These are phyloP conservation scores for Xerocomus nothofagi DNA, from an alignment of 1,284 basidiomycete species.

Conservation along the genomic window DNA sequence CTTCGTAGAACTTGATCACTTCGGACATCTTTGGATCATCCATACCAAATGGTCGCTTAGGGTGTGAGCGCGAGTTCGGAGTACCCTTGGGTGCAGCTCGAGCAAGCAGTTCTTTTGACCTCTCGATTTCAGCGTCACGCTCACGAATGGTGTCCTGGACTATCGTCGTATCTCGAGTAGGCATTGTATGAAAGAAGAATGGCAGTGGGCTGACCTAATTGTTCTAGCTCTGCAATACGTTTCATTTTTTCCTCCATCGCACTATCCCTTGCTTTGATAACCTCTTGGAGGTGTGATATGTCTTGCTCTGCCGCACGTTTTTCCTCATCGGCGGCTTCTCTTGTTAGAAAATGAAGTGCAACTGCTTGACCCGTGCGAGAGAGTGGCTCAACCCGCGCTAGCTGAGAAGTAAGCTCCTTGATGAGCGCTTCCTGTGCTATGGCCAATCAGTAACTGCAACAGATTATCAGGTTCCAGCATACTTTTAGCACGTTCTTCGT, in stretches of 20 bases:
- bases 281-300: slow-evolving; percentile 44
- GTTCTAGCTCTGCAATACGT: slow-evolving; percentile 46
- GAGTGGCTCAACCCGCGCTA: slow-evolving; percentile 54
- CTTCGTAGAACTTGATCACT: slow-evolving; percentile 59
- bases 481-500: slow-evolving; percentile 55
- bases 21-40: slow-evolving; percentile 54
- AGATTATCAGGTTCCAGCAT: slow-evolving; percentile 12
- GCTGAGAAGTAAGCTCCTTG: slow-evolving; percentile 53
- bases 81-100: slow-evolving; percentile 38
- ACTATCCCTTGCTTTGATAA: slow-evolving; percentile 45
- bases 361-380: slow-evolving; percentile 48
- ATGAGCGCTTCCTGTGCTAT: slow-evolving; percentile 60
- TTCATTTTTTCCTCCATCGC: slow-evolving; percentile 47
- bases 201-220: slow-evolving; percentile 41
- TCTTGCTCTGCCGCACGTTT: slow-evolving; percentile 53
- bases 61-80: slow-evolving; percentile 31
- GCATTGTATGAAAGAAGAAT: neutral
- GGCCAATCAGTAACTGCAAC: slow-evolving; percentile 8
- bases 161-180: slow-evolving; percentile 25
- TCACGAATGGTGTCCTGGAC: slow-evolving; percentile 53
- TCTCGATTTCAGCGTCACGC: slow-evolving; percentile 61
- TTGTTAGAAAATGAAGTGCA: slow-evolving; percentile 64
- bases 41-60: slow-evolving; percentile 35
- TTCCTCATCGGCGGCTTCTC: slow-evolving; percentile 71
- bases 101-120: slow-evolving; percentile 47